phyloP scores from a whole-genome alignment of 352 stramenopile species.

The Phytophthora fragariaefolia region DNA sequence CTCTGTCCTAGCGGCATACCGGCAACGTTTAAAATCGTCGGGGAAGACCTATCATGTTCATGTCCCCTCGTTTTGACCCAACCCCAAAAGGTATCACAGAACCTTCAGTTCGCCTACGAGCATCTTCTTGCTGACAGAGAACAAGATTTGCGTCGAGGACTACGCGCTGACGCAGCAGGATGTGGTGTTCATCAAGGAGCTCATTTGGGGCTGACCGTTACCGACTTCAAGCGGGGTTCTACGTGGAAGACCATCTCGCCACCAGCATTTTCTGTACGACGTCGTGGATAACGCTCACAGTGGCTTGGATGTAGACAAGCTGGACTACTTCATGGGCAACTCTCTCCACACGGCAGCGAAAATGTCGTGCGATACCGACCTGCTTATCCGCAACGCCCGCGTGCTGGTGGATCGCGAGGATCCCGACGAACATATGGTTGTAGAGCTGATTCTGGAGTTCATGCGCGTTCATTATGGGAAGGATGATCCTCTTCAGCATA shows the following conservation, averaged over 20 bases:
- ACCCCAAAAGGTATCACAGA: not conserved
- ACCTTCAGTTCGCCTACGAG: no score
- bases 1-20: no score
- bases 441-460: conserved; percentile 87
- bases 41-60: no score
- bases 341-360: conserved; percentile 78
- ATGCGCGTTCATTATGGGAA: conserved; percentile 82
- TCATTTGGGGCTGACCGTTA: conserved; percentile 75
- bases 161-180: conserved; percentile 63
- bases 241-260: conserved; percentile 44
- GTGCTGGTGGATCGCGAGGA: conserved; percentile 71
- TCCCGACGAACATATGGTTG: conserved; percentile 44
- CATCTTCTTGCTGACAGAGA: conserved; percentile 59
- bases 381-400: conserved; percentile 79
- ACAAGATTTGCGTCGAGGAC: conserved; percentile 60
- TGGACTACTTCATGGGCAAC: conserved; percentile 92
- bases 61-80: not conserved
- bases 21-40: no score
- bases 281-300: conserved; percentile 90
- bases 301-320: conserved; percentile 90
- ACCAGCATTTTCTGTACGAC: conserved; percentile 85
- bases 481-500: conserved; percentile 68
- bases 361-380: conserved; percentile 71
- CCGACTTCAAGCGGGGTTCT: conserved; percentile 39
- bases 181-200: conserved; percentile 78